Conservation (phyloP, 2,329 filamentous ascomycete species). For the Botrytis galanthina region DNA sequence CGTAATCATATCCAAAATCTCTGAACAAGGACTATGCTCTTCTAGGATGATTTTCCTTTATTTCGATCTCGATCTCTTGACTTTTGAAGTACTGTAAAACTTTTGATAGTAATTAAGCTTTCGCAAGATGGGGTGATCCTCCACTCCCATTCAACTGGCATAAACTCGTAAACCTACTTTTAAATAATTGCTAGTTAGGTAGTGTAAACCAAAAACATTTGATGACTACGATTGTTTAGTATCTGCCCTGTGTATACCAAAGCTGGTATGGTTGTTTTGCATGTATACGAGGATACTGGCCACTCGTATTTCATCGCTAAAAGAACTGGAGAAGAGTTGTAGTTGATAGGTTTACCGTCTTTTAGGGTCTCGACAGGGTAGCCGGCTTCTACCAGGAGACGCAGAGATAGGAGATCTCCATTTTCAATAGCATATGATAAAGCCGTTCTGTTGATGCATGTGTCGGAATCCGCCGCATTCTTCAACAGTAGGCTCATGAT, state of each 20-base stretch:
- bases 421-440: background rate
- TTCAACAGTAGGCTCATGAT: background rate
- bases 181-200: background rate
- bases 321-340: background rate
- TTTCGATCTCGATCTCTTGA: background rate
- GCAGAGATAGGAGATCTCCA: background rate
- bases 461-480: background rate
- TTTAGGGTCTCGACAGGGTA: background rate
- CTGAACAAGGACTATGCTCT: no score
- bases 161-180: background rate
- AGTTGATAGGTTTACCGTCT: no score
- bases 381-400: background rate
- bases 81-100: background rate
- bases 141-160: background rate
- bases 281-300: background rate
- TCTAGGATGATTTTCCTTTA: no score
- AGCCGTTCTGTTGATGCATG: background rate
- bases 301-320: background rate
- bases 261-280: background rate
- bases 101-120: background rate
- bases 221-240: rapidly evolving
- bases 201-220: background rate
- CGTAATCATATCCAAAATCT: no score
- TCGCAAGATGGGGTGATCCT: background rate
- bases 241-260: background rate